Base-by-base conservation (phyloP, 2,329 filamentous ascomycete species). In the Fusarium sp. region DNA sequence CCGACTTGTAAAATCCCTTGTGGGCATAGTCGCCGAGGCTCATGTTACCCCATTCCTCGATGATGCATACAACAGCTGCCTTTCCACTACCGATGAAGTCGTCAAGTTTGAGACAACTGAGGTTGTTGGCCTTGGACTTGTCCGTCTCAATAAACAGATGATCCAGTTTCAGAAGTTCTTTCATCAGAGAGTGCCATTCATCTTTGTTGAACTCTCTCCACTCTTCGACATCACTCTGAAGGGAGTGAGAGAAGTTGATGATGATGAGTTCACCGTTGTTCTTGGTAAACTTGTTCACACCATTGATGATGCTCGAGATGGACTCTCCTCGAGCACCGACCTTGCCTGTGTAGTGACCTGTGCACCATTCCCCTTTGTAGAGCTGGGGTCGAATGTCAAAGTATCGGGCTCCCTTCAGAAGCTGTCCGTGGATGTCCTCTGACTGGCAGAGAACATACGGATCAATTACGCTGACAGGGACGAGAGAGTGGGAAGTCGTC, bases 191-290 rank as follows among this genome's bases (percentile, higher is more conserved):
- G 1, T 57, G 50, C 60, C 60, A 63, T 28, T 63, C 60, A 5
- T 63, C 46, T 6, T 63, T 63, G 20, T 46, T 63, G 2, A 63
- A 63, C 33, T 63, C 60, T 10, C 58, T 36, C 60, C 60, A 63
- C 2, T 63, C 60, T 0, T 63, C 58, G 0, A 53, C 46, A 0
- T 63, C 60, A 1, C 47, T 49, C 18, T 63, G 60, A 0, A 63
- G 23, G 1, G 60, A 62, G 42, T 63, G 60, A 1, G 60, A 63
- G 3, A 63, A 63, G 5, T 63, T 57, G 1, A 63, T 8, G 6
- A 63, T 63, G 8, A 63, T 38, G 0, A 63, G 28, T 18, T 63
- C 60, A 0, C 18, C 49, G 1, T 63, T 57, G 3, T 63, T 38
- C 26, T 37, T 33, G 2, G 58, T 63, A 8, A 63, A 63, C 6